These are phyloP conservation scores for Malus hybrid DNA, from an alignment of 331 rosid genomes.

Conservation along the genomic window DNA sequence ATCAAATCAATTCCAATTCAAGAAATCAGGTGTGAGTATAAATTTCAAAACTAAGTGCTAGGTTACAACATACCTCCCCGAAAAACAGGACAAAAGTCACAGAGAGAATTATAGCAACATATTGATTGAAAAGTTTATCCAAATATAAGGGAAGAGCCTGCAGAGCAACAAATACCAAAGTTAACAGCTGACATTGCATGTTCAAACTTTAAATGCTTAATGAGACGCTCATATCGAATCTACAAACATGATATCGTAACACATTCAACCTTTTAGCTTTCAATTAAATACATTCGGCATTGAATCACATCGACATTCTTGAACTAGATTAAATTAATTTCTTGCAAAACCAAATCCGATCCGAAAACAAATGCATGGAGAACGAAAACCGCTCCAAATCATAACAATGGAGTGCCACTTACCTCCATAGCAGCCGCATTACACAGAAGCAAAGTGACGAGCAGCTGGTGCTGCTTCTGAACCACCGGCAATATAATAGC, in stretches of 20 bases:
- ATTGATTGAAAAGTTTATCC: conserved; percentile 84
- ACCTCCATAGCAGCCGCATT: conserved; percentile 96
- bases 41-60: neutral
- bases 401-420: neutral
- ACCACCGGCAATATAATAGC: conserved; percentile 89
- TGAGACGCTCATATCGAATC: neutral
- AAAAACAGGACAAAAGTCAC: conserved; percentile 83
- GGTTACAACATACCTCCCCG: conserved; percentile 60
- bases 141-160: conserved; percentile 95
- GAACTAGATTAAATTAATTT: neutral
- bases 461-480: conserved; percentile 92
- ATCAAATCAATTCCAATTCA: neutral
- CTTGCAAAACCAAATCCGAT: neutral
- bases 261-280: neutral
- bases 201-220: neutral
- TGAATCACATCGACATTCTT: neutral
- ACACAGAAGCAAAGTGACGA: conserved; percentile 85
- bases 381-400: neutral
- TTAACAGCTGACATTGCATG: neutral
- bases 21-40: neutral
- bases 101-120: conserved; percentile 79
- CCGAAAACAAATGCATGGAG: neutral
- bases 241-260: neutral
- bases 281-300: neutral
- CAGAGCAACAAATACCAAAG: conserved; percentile 30